phyloP scores from a whole-genome alignment of 2,329 filamentous ascomycete genomes.

The Myriosclerotinia scirpicola region DNA sequence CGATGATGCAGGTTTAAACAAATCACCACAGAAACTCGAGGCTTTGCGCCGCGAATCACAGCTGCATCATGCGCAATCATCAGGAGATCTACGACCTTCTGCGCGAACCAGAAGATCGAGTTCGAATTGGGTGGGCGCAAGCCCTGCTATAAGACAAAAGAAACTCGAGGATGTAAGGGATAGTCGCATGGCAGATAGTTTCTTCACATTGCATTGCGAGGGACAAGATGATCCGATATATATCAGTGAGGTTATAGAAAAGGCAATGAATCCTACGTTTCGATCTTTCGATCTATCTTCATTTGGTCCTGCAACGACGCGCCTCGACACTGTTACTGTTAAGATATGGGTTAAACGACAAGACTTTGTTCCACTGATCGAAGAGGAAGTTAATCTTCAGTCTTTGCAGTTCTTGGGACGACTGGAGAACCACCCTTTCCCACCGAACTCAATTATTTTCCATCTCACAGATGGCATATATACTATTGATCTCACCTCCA shows the following conservation, averaged over 20 bases:
- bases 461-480: conserved; percentile 87
- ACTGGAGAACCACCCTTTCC: conserved; percentile 69
- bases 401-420: conserved; percentile 76
- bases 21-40: conserved; percentile 61
- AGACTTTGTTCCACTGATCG: conserved; percentile 64
- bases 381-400: conserved; percentile 68
- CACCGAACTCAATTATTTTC: conserved; percentile 79
- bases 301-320: conserved; percentile 62
- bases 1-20: conserved; percentile 73
- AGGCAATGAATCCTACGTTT: conserved; percentile 90
- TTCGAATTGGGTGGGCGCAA: conserved; percentile 61
- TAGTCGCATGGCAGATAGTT: conserved; percentile 76
- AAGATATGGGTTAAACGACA: conserved; percentile 71
- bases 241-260: conserved; percentile 77
- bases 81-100: conserved; percentile 49
- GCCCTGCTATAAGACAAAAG: conserved; percentile 63
- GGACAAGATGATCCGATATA: conserved; percentile 74
- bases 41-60: conserved; percentile 49
- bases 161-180: conserved; percentile 72
- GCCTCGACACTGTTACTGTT: conserved; percentile 63
- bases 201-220: conserved; percentile 79
- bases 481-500: conserved; percentile 64
- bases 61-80: conserved; percentile 58
- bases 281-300: conserved; percentile 74
- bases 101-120: conserved; percentile 55